Conservation (phyloP, 2,329 filamentous ascomycete species). For the Davidsoniella virescens region DNA sequence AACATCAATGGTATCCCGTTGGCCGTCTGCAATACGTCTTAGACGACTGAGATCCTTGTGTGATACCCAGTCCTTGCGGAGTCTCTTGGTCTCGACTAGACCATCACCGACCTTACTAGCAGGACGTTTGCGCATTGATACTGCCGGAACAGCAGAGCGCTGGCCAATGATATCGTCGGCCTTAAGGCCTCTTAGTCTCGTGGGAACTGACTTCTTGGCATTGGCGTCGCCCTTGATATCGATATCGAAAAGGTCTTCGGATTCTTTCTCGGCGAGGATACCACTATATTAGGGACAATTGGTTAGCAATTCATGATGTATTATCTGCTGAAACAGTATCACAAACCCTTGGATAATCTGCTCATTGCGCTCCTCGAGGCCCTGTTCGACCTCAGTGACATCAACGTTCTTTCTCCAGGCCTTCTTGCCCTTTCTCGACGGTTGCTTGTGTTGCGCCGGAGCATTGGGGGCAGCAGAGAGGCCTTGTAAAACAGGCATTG, state of each 20-base stretch:
- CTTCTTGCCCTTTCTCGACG: constrained; percentile 94
- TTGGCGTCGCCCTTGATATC: constrained; percentile 57
- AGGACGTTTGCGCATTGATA: constrained; percentile 62
- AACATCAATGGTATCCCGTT: constrained; percentile 37
- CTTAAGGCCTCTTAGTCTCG: constrained; percentile 65
- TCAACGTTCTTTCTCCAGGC: constrained; percentile 98
- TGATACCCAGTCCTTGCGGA: constrained; percentile 63
- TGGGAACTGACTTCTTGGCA: constrained; percentile 46
- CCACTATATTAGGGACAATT: constrained; percentile 38
- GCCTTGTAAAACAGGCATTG: constrained; percentile 38
- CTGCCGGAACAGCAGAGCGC: constrained; percentile 65
- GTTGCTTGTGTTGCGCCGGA: constrained; percentile 69
- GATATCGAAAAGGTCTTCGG: constrained; percentile 70
- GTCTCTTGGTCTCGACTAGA: constrained; percentile 56
- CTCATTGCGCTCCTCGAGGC: constrained; percentile 69
- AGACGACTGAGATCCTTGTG: constrained; percentile 70
- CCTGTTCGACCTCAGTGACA: constrained; percentile 67
- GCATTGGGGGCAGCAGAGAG: constrained; percentile 37
- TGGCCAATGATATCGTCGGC: constrained; percentile 80
- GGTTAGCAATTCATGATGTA: neutral
- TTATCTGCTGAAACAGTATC: neutral
- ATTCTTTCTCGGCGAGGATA: constrained; percentile 66
- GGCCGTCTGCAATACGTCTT: constrained; percentile 61
- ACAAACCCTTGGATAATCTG: constrained; percentile 77
- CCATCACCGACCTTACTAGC: constrained; percentile 57